phyloP scores from a whole-genome alignment of 169 alveolate genomes.

The Plasmodium cynomolgi region DNA sequence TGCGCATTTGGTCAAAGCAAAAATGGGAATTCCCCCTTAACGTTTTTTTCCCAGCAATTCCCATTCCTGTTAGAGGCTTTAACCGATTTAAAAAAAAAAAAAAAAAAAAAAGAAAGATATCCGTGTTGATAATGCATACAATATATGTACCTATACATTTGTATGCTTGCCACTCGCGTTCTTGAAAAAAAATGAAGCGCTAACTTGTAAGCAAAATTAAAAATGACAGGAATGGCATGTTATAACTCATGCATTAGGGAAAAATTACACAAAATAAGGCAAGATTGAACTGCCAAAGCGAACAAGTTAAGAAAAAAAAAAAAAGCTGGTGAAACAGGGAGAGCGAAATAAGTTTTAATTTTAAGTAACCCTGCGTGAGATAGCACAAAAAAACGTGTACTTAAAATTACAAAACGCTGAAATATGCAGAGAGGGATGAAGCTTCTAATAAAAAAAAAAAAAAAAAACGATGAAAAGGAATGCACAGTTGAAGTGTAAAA shows the following conservation, averaged over 20 bases:
- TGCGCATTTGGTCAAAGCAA: not conserved
- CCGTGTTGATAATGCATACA: not conserved
- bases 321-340: not conserved
- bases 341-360: not conserved
- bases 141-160: not conserved
- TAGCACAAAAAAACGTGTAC: not conserved
- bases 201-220: not conserved
- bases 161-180: not conserved
- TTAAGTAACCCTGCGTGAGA: not conserved
- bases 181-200: not conserved
- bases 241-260: not conserved
- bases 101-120: not conserved
- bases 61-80: not conserved
- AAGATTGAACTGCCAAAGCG: not conserved
- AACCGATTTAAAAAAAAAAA: not conserved
- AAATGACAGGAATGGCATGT: not conserved
- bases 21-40: not conserved
- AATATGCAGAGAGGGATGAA: not conserved
- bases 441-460: not conserved
- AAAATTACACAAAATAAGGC: not conserved
- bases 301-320: not conserved
- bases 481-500: not conserved
- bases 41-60: not conserved
- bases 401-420: not conserved
- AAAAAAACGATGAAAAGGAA: not conserved